Conservation (phyloP, 768 basidiomycete species). For the Russula emetica region DNA sequence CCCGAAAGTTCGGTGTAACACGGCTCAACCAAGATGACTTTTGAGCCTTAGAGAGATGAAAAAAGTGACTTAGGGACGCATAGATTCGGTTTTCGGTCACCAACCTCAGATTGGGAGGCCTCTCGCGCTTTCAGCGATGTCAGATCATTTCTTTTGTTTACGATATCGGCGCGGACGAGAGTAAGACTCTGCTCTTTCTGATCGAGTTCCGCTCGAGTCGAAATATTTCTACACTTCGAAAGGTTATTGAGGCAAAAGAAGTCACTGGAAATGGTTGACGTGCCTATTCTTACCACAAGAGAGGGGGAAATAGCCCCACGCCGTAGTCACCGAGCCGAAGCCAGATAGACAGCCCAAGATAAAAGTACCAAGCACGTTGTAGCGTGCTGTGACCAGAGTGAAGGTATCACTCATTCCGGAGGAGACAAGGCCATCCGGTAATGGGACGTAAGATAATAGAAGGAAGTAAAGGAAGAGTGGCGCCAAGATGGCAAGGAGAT, state of each 20-base stretch:
- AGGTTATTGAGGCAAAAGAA: background rate
- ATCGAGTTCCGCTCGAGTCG: constrained; percentile 50
- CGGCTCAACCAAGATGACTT: constrained; percentile 45
- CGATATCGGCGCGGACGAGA: constrained; percentile 57
- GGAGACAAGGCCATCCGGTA: constrained; percentile 48
- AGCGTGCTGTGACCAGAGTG: constrained; percentile 48
- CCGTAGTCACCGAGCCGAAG: constrained; percentile 66
- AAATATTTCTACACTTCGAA: constrained; percentile 34
- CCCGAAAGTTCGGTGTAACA: constrained; percentile 48
- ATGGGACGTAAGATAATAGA: constrained; percentile 60
- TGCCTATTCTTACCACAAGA: constrained; percentile 34
- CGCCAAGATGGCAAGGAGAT: constrained; percentile 10
- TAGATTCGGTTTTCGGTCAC: background rate
- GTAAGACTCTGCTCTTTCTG: constrained; percentile 55
- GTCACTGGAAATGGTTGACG: background rate
- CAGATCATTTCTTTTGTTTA: constrained; percentile 36
- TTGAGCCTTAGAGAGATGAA: constrained; percentile 22
- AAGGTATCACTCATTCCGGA: constrained; percentile 38
- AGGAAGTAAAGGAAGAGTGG: constrained; percentile 47
- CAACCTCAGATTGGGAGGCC: constrained; percentile 31
- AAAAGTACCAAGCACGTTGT: constrained; percentile 71
- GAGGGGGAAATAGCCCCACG: constrained; percentile 56
- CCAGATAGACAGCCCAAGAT: constrained; percentile 79
- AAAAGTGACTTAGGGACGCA: background rate
- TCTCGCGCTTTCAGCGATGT: constrained; percentile 32